Percentiles rank a stretch among this genome's conserved stretches.
Conservation (phyloP, 345 rosid species). For the Tarenaya hassleriana region DNA sequence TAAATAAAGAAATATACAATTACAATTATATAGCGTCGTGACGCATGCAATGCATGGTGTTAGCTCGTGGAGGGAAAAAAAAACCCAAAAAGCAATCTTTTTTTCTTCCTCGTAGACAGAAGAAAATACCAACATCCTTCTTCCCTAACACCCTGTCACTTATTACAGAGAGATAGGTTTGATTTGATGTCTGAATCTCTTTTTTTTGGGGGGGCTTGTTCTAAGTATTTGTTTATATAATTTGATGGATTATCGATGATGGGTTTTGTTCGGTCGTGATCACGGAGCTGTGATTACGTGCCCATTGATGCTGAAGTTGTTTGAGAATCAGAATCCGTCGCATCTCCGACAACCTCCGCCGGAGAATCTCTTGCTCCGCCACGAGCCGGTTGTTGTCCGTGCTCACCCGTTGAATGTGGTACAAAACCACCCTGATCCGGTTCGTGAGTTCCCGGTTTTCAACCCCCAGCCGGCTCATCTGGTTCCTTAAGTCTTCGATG, state of each 20-base stretch:
- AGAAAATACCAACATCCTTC: constrained; percentile 1
- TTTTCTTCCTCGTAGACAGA: constrained; percentile 3
- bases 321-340: constrained; percentile 40
- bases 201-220: not conserved
- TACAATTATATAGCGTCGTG: no score
- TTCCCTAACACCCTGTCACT: constrained; percentile 13
- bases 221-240: constrained; percentile 2
- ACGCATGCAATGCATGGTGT: no score
- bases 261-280: constrained; percentile 41
- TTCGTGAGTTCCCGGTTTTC: constrained; percentile 66
- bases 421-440: constrained; percentile 43
- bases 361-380: constrained; percentile 54
- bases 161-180: constrained; percentile 21
- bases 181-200: not conserved
- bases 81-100: not conserved
- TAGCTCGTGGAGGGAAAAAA: no score
- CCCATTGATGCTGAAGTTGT: constrained; percentile 64
- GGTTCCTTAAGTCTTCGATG: constrained; percentile 61
- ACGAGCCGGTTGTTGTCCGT: constrained; percentile 58
- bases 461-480: constrained; percentile 53
- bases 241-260: constrained; percentile 40
- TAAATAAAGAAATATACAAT: no score
- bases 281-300: constrained; percentile 34
- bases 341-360: constrained; percentile 48
- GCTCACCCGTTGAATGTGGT: constrained; percentile 39